phyloP scores from a whole-genome alignment of 345 rosid species.

The Populus simonii region DNA sequence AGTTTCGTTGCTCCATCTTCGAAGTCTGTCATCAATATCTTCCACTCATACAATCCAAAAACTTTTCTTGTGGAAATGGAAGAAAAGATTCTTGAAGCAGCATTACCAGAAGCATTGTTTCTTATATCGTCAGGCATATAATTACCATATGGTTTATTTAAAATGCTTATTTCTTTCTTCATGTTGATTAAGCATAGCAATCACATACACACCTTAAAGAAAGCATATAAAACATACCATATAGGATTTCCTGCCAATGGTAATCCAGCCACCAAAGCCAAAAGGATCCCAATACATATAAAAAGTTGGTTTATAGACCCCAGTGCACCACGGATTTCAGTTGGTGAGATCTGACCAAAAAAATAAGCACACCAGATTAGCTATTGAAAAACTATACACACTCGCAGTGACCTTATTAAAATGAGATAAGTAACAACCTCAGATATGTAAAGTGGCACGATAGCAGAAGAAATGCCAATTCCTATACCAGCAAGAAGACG shows the following conservation, averaged over 20 bases:
- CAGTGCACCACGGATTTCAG: slow-evolving; percentile 95
- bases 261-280: slow-evolving; percentile 93
- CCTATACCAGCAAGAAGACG: slow-evolving; percentile 96
- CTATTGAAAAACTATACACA: slow-evolving; percentile 4
- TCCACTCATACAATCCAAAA: not conserved
- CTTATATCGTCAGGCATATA: not conserved
- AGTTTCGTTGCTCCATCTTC: not conserved
- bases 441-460: slow-evolving; percentile 96
- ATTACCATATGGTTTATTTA: not conserved
- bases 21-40: not conserved
- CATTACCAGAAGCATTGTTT: not conserved
- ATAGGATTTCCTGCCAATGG: slow-evolving; percentile 85
- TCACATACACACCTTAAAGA: not conserved
- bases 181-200: not conserved
- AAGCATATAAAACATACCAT: slow-evolving; percentile 47
- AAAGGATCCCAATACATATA: slow-evolving; percentile 92
- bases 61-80: not conserved
- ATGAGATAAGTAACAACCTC: slow-evolving; percentile 51
- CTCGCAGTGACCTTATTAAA: not conserved
- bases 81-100: not conserved
- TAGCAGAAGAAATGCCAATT: slow-evolving; percentile 93
- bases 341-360: slow-evolving; percentile 83
- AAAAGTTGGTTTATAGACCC: slow-evolving; percentile 97
- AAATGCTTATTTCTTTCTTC: not conserved
- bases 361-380: slow-evolving; percentile 18